Base-by-base conservation (phyloP, 2,329 filamentous ascomycete species). In the Stachybotrys chartarum region DNA sequence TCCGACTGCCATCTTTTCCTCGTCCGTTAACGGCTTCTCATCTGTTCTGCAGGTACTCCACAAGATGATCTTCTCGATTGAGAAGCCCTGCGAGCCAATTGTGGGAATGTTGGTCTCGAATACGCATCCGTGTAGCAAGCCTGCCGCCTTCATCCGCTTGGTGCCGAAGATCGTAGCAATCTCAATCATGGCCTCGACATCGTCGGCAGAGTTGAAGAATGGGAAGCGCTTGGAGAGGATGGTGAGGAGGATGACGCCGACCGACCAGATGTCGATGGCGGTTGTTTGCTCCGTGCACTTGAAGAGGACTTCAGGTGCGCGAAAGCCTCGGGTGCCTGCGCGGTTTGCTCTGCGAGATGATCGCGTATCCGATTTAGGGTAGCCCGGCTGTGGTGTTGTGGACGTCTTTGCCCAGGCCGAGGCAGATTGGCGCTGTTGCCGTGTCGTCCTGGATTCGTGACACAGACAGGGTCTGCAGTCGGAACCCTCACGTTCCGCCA, bases 151-250 rank as follows among this genome's bases (percentile, higher is more conserved):
- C 93, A 99, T 97, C 56, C 86, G 85, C 67, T 83, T 86, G 47
- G 81, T 80, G 52, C 94, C 94, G 69, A 97, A 97, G 58, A 99
- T 96, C 56, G 91, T 96, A 42, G 92, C 90, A 61, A 99, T 95
- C 72, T 99, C 94, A 62, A 99, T 93, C 81, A 97, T 88, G 53
- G 94, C 94, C 67, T 99, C 94, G 51, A 99, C 88, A 65, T 99
- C 94, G 69, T 99, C 94, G n/a, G 91, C 88, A 50, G 90, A 96
- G 73, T 99, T 97, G 79, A 99, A 99, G 73, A 99, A 99, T 1
- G 94, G 94, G 65, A 99, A 99, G 5, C 94, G 86, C 55, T 88
- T 88, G 46, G 90, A 93, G 14, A 99, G 78, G 59, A 99, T 88
- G 1, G 94, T 99, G n/a, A 99, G 78, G 3, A 99, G 80, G 55